Conservation (phyloP, 1,284 basidiomycete species). For the Fomitopsis pinicola region DNA sequence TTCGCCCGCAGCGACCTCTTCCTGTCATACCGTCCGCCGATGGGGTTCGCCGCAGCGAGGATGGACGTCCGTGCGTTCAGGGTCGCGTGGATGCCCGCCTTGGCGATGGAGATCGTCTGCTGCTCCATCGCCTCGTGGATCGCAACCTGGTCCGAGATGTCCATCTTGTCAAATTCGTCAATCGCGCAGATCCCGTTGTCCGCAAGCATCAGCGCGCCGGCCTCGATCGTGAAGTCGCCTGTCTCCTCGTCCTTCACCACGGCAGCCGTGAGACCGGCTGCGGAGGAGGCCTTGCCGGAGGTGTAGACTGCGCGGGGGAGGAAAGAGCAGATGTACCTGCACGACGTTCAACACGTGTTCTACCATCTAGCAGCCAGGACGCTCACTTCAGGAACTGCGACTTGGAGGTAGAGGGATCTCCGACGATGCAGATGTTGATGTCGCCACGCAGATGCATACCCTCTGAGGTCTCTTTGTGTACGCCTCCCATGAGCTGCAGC, state of each 20-base stretch:
- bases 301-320: constrained; percentile 98
- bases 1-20: constrained; percentile 94
- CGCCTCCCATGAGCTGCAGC: constrained; percentile 99
- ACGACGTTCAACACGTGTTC: background rate
- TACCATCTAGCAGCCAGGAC: background rate
- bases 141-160: constrained; percentile 96
- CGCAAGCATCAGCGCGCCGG: constrained; percentile 97
- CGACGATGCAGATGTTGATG: constrained; percentile 98
- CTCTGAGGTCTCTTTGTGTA: constrained; percentile 95
- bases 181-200: constrained; percentile 99
- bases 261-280: constrained; percentile 97
- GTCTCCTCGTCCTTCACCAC: constrained; percentile 99
- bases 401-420: constrained; percentile 95
- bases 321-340: constrained; percentile 97
- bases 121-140: constrained; percentile 99
- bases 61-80: constrained; percentile 98
- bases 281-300: constrained; percentile 97
- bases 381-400: constrained; percentile 97
- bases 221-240: constrained; percentile 99
- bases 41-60: constrained; percentile 95
- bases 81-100: constrained; percentile 98
- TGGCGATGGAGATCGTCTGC: constrained; percentile 99
- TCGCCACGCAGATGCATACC: constrained; percentile 98
- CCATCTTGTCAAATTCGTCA: constrained; percentile 99
- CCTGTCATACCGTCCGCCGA: constrained; percentile 94